Percentiles rank a stretch among this genome's conserved stretches.
These are phyloP conservation scores for Colletotrichum somersetense DNA, from an alignment of 2,329 filamentous ascomycete species.

Conservation along the genomic window DNA sequence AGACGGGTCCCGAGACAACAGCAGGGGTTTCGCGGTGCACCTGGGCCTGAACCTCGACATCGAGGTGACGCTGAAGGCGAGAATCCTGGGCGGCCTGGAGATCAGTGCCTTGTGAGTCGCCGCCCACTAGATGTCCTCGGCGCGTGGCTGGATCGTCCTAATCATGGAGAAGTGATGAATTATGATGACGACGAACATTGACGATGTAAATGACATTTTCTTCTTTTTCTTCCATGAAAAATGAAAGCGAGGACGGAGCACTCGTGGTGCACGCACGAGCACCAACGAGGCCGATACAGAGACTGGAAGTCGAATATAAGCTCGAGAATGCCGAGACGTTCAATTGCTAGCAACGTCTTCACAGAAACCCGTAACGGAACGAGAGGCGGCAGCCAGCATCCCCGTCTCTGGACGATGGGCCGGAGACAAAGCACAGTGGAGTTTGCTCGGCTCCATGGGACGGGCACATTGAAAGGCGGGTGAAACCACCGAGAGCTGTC, in stretches of 20 bases:
- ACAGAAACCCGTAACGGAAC: not conserved
- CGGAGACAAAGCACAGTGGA: not conserved
- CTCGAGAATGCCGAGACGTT: not conserved
- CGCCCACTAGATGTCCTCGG: not conserved
- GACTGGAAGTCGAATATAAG: not conserved
- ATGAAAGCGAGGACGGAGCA: not conserved
- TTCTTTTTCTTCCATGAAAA: too few relatives aligned
- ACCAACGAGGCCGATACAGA: not conserved
- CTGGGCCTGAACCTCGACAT: slow-evolving; percentile 30
- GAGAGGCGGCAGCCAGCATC: not conserved
- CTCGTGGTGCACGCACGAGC: not conserved
- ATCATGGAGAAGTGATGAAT: slow-evolving; percentile 11
- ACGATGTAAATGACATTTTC: not conserved
- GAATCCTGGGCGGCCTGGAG: slow-evolving; percentile 24
- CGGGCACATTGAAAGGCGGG: too few relatives aligned
- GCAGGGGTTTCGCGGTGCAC: slow-evolving; percentile 27
- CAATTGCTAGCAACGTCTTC: not conserved
- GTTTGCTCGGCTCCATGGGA: not conserved
- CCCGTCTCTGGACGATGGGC: not conserved
- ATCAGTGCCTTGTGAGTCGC: slow-evolving; percentile 33
- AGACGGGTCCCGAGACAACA: not conserved
- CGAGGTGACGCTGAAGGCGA: slow-evolving; percentile 33
- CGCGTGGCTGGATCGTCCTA: not conserved
- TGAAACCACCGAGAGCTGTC: not conserved
- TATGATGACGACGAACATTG: slow-evolving; percentile 6